Evolutionary conservation across 108 stramenopile species (phyloP).

Genomic region (Skeletonema tropicum): DNA sequence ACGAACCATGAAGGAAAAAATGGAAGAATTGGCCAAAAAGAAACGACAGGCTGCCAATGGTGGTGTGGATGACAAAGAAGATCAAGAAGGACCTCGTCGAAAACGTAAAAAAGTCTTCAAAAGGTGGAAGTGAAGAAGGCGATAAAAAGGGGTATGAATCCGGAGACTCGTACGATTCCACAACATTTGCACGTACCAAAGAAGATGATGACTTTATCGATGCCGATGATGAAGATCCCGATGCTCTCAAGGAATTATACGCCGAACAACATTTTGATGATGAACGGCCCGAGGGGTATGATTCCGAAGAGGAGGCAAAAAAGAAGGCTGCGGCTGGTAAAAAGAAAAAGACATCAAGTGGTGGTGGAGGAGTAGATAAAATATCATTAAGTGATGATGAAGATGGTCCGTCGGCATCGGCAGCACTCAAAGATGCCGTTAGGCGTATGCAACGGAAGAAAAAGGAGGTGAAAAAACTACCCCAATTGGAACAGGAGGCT

Average conservation of each 20-base stretch:
- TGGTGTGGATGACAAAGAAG: constrained; percentile 2
- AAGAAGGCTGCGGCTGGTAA: constrained; percentile 32
- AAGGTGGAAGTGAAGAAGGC: constrained; percentile 11
- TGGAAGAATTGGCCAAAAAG: constrained; percentile 80
- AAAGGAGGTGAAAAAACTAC: constrained; percentile 61
- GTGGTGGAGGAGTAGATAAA: constrained; percentile 45
- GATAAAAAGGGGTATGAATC: constrained; percentile 58
- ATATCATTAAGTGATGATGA: constrained; percentile 45
- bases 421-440: constrained; percentile 72
- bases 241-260: constrained; percentile 84
- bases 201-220: constrained; percentile 93
- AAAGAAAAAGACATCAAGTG: constrained; percentile 30
- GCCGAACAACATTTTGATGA: constrained; percentile 91
- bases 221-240: constrained; percentile 88
- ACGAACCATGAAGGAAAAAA: constrained; percentile 62
- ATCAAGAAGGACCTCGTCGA: constrained; percentile 13
- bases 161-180: constrained; percentile 77
- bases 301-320: constrained; percentile 51
- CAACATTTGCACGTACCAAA: constrained; percentile 68
- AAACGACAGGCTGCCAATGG: constrained; percentile 45
- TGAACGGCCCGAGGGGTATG: constrained; percentile 69
- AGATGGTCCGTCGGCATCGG: constrained; percentile 71
- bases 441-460: constrained; percentile 83
- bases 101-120: constrained; percentile 37
- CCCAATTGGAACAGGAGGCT: constrained; percentile 77